Conservation (phyloP, 2,329 filamentous ascomycete genomes). For the Orbilia quercus region DNA sequence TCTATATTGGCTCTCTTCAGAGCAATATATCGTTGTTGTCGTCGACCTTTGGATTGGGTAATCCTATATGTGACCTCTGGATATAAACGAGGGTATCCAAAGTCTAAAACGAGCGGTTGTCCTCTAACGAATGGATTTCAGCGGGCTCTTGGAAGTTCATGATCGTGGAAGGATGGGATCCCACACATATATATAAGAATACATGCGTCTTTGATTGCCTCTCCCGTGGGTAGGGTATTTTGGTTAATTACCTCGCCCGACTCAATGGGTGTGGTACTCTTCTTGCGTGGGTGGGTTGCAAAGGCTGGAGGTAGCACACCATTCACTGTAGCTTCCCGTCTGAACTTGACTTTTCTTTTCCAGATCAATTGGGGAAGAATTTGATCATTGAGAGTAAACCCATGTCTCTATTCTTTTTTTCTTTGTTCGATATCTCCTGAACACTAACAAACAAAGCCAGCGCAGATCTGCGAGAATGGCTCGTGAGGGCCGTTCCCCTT, state of each 20-base stretch:
- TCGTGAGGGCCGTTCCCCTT: slow-evolving; percentile 24
- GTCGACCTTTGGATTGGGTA: background rate
- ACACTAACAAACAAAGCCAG: slow-evolving; percentile 1
- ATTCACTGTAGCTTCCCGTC: slow-evolving; percentile 7
- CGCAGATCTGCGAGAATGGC: slow-evolving; percentile 7
- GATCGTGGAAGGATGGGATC: slow-evolving; percentile 25
- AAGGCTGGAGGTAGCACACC: slow-evolving; percentile 12
- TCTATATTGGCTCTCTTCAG: slow-evolving; percentile 13
- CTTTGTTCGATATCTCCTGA: slow-evolving; percentile 13
- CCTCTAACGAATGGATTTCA: slow-evolving; percentile 38
- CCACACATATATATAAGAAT: slow-evolving; percentile 30
- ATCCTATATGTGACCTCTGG: slow-evolving; percentile 30
- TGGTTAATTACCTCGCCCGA: background rate
- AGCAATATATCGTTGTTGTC: slow-evolving; percentile 9
- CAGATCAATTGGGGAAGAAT: slow-evolving; percentile 34
- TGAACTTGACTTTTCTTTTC: slow-evolving; percentile 8
- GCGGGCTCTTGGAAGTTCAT: slow-evolving; percentile 5
- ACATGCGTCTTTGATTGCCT: slow-evolving; percentile 9
- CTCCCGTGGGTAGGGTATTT: slow-evolving; percentile 5
- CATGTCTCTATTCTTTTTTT: slow-evolving; percentile 15
- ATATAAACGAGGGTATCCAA: slow-evolving; percentile 57
- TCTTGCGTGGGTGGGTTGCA: background rate
- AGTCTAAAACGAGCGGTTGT: slow-evolving; percentile 39
- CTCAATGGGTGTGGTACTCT: background rate
- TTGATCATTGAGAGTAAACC: slow-evolving; percentile 1